Percentiles rank a stretch among this genome's conserved stretches.
phyloP scores from a whole-genome alignment of 2,329 filamentous ascomycete genomes.

The Aureobasidium lini region DNA sequence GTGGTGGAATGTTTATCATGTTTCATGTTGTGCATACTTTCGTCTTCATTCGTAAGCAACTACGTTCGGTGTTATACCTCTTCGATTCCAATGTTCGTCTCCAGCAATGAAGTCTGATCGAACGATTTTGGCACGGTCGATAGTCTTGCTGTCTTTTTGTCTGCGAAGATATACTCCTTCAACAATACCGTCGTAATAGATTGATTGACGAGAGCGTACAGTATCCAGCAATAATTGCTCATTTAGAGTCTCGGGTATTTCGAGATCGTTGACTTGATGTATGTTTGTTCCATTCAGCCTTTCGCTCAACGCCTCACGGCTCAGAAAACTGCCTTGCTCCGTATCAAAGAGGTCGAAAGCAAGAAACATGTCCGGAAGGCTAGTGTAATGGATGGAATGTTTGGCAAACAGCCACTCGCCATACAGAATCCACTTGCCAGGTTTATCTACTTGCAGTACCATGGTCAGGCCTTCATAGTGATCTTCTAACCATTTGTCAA shows the following conservation, averaged over 20 bases:
- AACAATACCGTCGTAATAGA: constrained; percentile 2
- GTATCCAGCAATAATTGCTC: background rate
- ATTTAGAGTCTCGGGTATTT: background rate
- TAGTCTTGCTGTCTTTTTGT: constrained; percentile 9
- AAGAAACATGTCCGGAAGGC: constrained; percentile 11
- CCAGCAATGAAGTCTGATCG: constrained; percentile 14
- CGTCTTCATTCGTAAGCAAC: background rate
- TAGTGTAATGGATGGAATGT: constrained; percentile 14
- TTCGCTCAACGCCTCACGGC: background rate
- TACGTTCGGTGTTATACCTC: background rate
- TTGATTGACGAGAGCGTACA: background rate
- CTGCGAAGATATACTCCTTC: constrained; percentile 16
- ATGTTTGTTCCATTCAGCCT: constrained; percentile 10
- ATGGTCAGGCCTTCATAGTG: constrained; percentile 2
- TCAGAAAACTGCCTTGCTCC: background rate
- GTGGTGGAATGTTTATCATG: no score
- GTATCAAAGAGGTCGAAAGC: constrained; percentile 16
- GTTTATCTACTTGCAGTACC: background rate
- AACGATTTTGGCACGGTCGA: constrained; percentile 15
- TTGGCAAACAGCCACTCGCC: constrained; percentile 16
- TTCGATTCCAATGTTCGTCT: constrained; percentile 6
- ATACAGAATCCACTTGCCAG: constrained; percentile 13
- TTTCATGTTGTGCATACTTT: no score
- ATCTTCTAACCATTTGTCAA: constrained; percentile 9
- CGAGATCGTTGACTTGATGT: background rate